phyloP scores from a whole-genome alignment of 257 asterid genomes.

The Schizonepeta tenuifolia region DNA sequence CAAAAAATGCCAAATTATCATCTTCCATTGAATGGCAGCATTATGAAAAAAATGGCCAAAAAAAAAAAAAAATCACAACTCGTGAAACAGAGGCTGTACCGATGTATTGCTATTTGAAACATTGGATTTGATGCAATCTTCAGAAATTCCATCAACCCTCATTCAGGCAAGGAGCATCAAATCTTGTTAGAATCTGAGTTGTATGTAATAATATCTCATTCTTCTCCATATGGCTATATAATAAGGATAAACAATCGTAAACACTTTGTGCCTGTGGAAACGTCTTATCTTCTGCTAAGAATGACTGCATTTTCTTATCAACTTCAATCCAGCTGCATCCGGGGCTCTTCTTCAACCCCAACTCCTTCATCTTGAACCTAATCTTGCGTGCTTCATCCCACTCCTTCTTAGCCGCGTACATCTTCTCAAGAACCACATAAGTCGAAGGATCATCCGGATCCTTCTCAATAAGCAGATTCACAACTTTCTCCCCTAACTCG shows the following conservation, averaged over 20 bases:
- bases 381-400: conserved; percentile 64
- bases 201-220: conserved; percentile 40
- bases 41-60: too few relatives aligned
- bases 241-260: conserved; percentile 53
- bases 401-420: conserved; percentile 56
- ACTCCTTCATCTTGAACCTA: conserved; percentile 64
- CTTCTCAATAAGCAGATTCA: conserved; percentile 53
- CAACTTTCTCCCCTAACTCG: conserved; percentile 65
- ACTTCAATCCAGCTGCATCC: conserved; percentile 86
- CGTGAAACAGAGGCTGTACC: too few relatives aligned
- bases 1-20: too few relatives aligned
- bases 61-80: too few relatives aligned
- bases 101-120: too few relatives aligned
- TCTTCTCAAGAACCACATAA: conserved; percentile 63
- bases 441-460: conserved; percentile 58
- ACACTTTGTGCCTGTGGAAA: conserved; percentile 48
- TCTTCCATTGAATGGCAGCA: too few relatives aligned
- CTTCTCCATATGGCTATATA: conserved; percentile 58
- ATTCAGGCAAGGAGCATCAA: neutral
- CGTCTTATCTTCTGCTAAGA: conserved; percentile 57
- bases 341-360: conserved; percentile 65
- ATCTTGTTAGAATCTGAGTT: neutral
- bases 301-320: conserved; percentile 53
- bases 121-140: too few relatives aligned
- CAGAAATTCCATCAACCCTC: neutral